A percentile compares a stretch with the other conserved stretches of the same genome.
Conservation (phyloP, 306 rosid species). For the Abrus precatorius region DNA sequence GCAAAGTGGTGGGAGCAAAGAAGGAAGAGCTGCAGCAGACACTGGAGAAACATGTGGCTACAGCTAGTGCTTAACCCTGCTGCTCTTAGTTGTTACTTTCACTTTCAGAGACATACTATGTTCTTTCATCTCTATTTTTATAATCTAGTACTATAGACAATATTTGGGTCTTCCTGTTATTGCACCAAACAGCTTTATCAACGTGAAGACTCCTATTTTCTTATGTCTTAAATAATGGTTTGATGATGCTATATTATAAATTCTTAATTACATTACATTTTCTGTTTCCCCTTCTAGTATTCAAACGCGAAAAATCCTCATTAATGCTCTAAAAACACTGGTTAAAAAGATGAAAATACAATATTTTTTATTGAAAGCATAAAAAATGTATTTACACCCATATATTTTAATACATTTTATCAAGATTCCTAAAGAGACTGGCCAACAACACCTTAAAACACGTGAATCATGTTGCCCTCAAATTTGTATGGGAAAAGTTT, state of each 20-base stretch:
- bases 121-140: conserved; percentile 26
- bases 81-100: conserved; percentile 13
- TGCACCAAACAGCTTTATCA: conserved; percentile 28
- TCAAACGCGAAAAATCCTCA: background rate
- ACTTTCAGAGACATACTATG: conserved; percentile 8
- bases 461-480: no score
- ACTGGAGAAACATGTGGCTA: conserved; percentile 61
- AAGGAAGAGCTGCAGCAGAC: conserved; percentile 82
- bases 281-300: background rate
- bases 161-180: conserved; percentile 4
- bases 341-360: no score
- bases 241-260: conserved; percentile 5
- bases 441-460: no score
- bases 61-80: conserved; percentile 60
- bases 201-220: conserved; percentile 19
- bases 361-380: no score
- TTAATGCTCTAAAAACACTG: no score
- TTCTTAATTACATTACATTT: conserved; percentile 9
- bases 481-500: no score
- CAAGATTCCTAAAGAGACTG: no score
- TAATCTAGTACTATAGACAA: conserved; percentile 12
- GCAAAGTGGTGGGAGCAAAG: conserved; percentile 89
- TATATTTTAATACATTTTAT: no score
- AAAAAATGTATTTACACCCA: no score
- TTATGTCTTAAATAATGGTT: conserved; percentile 34